Base-by-base conservation (phyloP, 805 yeast genomes). In the Hanseniaspora hatyaiensis region DNA sequence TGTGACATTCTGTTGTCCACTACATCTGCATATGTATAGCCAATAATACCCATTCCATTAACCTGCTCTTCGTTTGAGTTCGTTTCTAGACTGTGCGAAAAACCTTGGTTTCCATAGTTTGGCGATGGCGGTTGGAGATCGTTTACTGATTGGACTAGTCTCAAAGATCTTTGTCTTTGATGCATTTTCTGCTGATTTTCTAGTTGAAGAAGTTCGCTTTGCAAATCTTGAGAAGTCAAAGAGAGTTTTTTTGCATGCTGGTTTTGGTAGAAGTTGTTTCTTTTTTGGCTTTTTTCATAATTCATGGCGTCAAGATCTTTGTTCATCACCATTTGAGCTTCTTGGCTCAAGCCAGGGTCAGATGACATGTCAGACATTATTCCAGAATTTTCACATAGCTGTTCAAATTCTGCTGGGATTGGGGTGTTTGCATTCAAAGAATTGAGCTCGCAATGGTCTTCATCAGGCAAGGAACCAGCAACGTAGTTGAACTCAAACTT, bases 1-100 rank as follows among this genome's bases (percentile, higher is more conserved):
- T 47, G 50, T 3, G 50, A 47, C 37, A 40, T 40, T 40, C 50
- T 40, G 23, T 47, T 44, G 20, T 44, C 48, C 4, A 44, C 41
- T n/a, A 44, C 38, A 18, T 44, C 48, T 22, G 48, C 48, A 16
- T 44, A 44, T 3, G 48, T 44, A 29, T 44, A 44, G 9, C 48
- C 48, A 44, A 44, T 44, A 23, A 44, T 44, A 26, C 48, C 48
- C 41, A 44, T 36, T 3, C 48, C 48, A 16, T 29, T 44, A 1
- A 22, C 12, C 8, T 43, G 36, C 3, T 24, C 39, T 23, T 33
- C 31, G 19, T 11, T 23, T 23, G 34, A 20, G 40, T 34, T 33
- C 15, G 15, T 12, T 13, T 22, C 37, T 11, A 26, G 11, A 26
- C 11, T 26, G 6, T 6, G 11, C 11, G 29, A 6, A 8, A 11